Evolutionary conservation across 139 green algal species (phyloP).

Genomic region (Micractinium conductrix): DNA sequence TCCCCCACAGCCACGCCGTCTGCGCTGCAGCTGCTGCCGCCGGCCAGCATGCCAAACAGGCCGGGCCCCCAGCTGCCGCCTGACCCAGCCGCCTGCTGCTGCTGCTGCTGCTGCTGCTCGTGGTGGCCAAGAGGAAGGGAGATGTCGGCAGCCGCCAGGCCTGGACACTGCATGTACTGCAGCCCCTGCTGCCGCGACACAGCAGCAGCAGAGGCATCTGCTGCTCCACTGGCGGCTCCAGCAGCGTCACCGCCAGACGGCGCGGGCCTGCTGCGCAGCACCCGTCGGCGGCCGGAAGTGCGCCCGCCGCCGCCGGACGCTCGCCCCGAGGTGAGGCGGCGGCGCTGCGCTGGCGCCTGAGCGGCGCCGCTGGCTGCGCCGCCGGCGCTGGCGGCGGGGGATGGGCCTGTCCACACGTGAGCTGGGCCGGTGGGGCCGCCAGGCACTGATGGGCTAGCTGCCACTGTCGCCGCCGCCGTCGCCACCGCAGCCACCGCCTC

Average conservation of each 20-base stretch:
- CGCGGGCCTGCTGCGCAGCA: neutral
- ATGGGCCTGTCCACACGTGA: too few relatives aligned
- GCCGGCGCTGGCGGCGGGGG: neutral
- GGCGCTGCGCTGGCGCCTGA: neutral
- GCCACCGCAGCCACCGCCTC: neutral
- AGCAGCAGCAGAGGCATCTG: neutral
- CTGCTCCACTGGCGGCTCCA: neutral
- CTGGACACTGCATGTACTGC: too few relatives aligned
- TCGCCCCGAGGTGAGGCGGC: neutral
- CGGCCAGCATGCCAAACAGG: conserved; percentile 7
- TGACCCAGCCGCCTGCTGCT: neutral
- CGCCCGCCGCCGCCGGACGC: neutral
- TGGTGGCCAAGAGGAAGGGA: too few relatives aligned
- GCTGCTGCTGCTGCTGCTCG: conserved; percentile 5
- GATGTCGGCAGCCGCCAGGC: too few relatives aligned
- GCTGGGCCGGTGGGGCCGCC: neutral
- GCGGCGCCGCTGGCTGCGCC: neutral
- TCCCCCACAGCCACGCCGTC: conserved; percentile 2
- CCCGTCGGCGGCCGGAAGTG: neutral
- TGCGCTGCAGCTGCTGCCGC: neutral
- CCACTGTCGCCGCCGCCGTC: neutral
- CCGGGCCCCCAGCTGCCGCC: neutral
- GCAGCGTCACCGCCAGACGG: neutral
- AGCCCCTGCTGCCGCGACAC: too few relatives aligned
- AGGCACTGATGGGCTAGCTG: neutral